Conservation (phyloP, 2,329 filamentous ascomycete genomes). For the Thielaviopsis musarum region DNA sequence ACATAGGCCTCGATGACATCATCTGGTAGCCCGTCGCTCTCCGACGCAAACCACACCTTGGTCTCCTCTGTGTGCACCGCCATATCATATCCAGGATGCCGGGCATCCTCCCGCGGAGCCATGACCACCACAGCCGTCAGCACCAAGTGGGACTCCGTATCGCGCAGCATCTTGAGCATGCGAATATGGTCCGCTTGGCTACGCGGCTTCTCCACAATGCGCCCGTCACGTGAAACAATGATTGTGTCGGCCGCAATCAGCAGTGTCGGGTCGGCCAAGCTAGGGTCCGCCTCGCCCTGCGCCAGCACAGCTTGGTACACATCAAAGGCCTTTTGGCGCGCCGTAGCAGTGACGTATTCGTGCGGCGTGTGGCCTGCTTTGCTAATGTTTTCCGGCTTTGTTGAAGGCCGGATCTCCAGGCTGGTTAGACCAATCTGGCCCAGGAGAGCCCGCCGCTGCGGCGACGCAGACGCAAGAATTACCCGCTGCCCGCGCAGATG, state of each 20-base stretch:
- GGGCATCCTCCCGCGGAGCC: conserved; percentile 61
- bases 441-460: conserved; percentile 67
- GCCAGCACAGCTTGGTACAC: conserved; percentile 40
- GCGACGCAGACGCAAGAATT: conserved; percentile 80
- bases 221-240: conserved; percentile 58
- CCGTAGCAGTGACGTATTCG: conserved; percentile 83
- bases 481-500: conserved; percentile 63
- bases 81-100: conserved; percentile 71
- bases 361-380: conserved; percentile 59
- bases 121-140: conserved; percentile 76
- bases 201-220: conserved; percentile 80
- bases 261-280: conserved; percentile 54
- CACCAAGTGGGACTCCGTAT: conserved; percentile 63
- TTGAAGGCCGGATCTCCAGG: conserved; percentile 71
- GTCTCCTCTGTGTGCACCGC: conserved; percentile 80
- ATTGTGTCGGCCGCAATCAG: conserved; percentile 87
- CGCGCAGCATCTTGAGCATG: conserved; percentile 70
- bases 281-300: conserved; percentile 21
- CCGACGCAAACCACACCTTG: conserved; percentile 65
- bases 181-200: conserved; percentile 63
- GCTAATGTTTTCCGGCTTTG: conserved; percentile 68
- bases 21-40: conserved; percentile 43
- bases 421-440: conserved; percentile 64
- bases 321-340: conserved; percentile 62
- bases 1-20: conserved; percentile 69